phyloP scores from a whole-genome alignment of 768 basidiomycete genomes.

The Inosperma sp. region DNA sequence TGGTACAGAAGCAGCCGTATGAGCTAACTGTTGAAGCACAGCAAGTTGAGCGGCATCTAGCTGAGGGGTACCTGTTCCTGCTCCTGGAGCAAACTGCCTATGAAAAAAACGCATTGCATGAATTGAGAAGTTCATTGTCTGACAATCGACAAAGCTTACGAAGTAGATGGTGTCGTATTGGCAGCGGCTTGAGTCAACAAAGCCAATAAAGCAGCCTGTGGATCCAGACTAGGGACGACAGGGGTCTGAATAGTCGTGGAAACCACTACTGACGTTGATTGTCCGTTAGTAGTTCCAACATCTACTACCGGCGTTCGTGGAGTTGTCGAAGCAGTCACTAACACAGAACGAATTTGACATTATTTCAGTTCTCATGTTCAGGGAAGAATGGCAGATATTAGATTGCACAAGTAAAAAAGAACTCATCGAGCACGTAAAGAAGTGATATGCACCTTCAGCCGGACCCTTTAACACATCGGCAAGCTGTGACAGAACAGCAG shows the following conservation, averaged over 20 bases:
- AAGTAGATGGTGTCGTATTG: conserved; percentile 21
- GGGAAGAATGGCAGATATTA: conserved; percentile 41
- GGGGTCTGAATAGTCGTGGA: conserved; percentile 17
- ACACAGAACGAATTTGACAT: conserved; percentile 55
- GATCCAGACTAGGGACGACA: conserved; percentile 33
- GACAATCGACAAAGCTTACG: not conserved
- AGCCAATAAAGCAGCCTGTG: conserved; percentile 65
- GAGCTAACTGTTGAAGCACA: conserved; percentile 72
- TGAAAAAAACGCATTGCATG: not conserved
- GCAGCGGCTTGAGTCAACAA: conserved; percentile 63
- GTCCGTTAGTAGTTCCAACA: conserved; percentile 25
- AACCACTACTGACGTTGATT: conserved; percentile 24
- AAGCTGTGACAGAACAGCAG: conserved; percentile 67
- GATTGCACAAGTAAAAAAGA: conserved; percentile 62
- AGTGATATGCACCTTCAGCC: conserved; percentile 86
- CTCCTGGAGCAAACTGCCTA: conserved; percentile 66
- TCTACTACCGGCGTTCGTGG: conserved; percentile 37
- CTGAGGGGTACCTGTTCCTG: conserved; percentile 28
- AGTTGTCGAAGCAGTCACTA: conserved; percentile 49
- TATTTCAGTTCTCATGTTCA: conserved; percentile 66
- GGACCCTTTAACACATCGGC: conserved; percentile 62
- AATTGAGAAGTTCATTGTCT: not conserved
- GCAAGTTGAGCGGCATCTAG: conserved; percentile 59
- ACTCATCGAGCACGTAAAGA: conserved; percentile 73
- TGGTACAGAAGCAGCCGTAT: conserved; percentile 43